Evolutionary conservation across 805 yeast genomes (phyloP).

Genomic region (Starmerella etchellsii): DNA sequence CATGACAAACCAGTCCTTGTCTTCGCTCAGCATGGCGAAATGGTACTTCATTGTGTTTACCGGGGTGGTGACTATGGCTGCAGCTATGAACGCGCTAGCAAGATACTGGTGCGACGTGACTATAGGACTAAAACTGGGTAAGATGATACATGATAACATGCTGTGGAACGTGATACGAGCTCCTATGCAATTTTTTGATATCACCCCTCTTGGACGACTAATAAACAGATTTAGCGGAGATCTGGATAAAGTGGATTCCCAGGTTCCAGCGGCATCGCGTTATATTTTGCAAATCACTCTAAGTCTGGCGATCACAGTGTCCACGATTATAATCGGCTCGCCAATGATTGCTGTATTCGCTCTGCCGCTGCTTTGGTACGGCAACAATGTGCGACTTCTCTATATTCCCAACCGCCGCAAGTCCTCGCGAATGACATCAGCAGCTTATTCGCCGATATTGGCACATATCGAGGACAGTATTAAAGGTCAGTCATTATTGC

Average conservation of each 20-base stretch:
- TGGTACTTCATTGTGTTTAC: slow-evolving; percentile 73
- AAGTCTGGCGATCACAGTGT: slow-evolving; percentile 42
- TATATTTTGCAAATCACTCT: slow-evolving; percentile 39
- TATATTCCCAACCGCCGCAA: slow-evolving; percentile 64
- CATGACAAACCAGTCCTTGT: slow-evolving; percentile 18
- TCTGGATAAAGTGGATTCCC: slow-evolving; percentile 60
- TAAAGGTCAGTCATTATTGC: slow-evolving; percentile 60
- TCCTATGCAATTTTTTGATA: slow-evolving; percentile 66
- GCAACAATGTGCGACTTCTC: slow-evolving; percentile 52
- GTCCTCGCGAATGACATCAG: slow-evolving; percentile 55
- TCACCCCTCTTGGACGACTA: slow-evolving; percentile 70
- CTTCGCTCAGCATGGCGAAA: slow-evolving; percentile 14
- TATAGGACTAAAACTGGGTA: slow-evolving; percentile 16
- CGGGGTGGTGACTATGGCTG: slow-evolving; percentile 39
- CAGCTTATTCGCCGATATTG: slow-evolving; percentile 62
- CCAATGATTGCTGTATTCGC: slow-evolving; percentile 56
- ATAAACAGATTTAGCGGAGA: slow-evolving; percentile 72
- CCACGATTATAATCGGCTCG: slow-evolving; percentile 47
- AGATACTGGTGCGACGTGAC: slow-evolving; percentile 49
- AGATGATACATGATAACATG: slow-evolving; percentile 42
- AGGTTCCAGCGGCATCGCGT: slow-evolving; percentile 47
- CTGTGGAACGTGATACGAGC: slow-evolving; percentile 45
- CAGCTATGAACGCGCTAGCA: slow-evolving; percentile 21
- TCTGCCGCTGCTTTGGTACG: slow-evolving; percentile 42
- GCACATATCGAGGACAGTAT: slow-evolving; percentile 74